These are phyloP conservation scores for Athelia psychrophila DNA, from an alignment of 1,284 basidiomycete species.

Conservation along the genomic window DNA sequence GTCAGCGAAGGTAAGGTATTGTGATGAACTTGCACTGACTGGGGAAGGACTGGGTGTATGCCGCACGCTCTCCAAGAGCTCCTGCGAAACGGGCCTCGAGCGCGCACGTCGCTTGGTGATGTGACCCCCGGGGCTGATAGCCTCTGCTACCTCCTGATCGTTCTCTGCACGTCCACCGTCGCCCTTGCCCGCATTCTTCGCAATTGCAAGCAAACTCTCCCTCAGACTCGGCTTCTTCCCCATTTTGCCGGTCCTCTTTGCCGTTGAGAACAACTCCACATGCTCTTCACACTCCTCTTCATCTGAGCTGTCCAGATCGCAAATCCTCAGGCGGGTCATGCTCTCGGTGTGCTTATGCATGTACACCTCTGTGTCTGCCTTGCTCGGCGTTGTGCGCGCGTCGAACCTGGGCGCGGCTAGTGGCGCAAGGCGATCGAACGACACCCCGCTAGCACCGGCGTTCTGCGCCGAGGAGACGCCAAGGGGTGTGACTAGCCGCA, in stretches of 20 bases:
- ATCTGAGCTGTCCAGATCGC: conserved; percentile 45
- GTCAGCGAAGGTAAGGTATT: not conserved
- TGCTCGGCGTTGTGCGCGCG: conserved; percentile 38
- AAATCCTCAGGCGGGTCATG: conserved; percentile 60
- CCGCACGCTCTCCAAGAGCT: conserved; percentile 50
- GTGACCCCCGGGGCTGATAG: conserved; percentile 71
- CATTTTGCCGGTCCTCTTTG: not conserved
- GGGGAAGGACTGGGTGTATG: conserved; percentile 39
- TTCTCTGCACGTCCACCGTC: too few relatives aligned
- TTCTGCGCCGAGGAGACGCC: conserved; percentile 40
- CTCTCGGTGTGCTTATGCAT: conserved; percentile 63
- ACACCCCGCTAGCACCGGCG: conserved; percentile 24
- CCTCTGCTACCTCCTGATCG: conserved; percentile 62
- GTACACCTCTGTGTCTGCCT: conserved; percentile 61
- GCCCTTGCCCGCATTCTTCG: conserved; percentile 34
- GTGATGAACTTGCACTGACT: conserved; percentile 13
- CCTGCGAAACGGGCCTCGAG: conserved; percentile 63
- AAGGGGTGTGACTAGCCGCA: conserved; percentile 46
- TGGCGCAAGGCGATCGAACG: conserved; percentile 64
- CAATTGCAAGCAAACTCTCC: conserved; percentile 28
- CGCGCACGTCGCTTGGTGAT: conserved; percentile 68
- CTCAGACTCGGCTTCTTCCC: conserved; percentile 11
- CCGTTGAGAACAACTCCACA: conserved; percentile 20
- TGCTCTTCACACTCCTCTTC: conserved; percentile 43
- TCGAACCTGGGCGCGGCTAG: conserved; percentile 57